Evolutionary conservation across 805 yeast genomes (phyloP).

Genomic region (Starmerella geochares): DNA sequence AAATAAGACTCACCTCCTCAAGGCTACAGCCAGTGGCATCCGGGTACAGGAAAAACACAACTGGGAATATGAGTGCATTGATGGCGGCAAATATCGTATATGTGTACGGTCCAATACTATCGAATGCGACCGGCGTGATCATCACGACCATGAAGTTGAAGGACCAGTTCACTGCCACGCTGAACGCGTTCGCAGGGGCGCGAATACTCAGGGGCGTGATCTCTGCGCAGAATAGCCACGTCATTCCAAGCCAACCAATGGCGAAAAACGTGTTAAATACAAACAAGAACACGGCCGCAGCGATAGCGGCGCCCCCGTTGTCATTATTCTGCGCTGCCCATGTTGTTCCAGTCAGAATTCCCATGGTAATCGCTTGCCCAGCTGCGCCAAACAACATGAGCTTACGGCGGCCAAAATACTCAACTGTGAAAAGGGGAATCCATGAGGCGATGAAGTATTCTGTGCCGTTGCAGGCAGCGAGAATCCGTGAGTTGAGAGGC

Average conservation of each 20-base stretch:
- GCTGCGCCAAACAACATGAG: constrained; percentile 29
- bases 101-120: constrained; percentile 43
- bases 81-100: constrained; percentile 51
- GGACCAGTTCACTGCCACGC: constrained; percentile 58
- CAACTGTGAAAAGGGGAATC: constrained; percentile 47
- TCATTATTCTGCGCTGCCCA: constrained; percentile 32
- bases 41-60: constrained; percentile 42
- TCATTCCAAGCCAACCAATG: constrained; percentile 42
- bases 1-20: constrained; percentile 42
- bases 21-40: constrained; percentile 53
- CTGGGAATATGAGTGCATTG: constrained; percentile 40
- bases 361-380: constrained; percentile 36
- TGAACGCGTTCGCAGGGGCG: constrained; percentile 49
- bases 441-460: constrained; percentile 35
- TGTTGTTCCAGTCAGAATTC: constrained; percentile 26
- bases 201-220: constrained; percentile 47
- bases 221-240: constrained; percentile 58
- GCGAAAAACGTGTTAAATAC: constrained; percentile 47
- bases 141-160: constrained; percentile 56
- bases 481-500: constrained; percentile 36
- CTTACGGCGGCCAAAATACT: constrained; percentile 43
- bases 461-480: constrained; percentile 39
- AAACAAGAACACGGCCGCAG: constrained; percentile 53
- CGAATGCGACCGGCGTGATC: constrained; percentile 44
- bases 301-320: constrained; percentile 40